These are phyloP conservation scores for Trichoderma semiorbis DNA, from an alignment of 2,329 filamentous ascomycete species.

Conservation along the genomic window DNA sequence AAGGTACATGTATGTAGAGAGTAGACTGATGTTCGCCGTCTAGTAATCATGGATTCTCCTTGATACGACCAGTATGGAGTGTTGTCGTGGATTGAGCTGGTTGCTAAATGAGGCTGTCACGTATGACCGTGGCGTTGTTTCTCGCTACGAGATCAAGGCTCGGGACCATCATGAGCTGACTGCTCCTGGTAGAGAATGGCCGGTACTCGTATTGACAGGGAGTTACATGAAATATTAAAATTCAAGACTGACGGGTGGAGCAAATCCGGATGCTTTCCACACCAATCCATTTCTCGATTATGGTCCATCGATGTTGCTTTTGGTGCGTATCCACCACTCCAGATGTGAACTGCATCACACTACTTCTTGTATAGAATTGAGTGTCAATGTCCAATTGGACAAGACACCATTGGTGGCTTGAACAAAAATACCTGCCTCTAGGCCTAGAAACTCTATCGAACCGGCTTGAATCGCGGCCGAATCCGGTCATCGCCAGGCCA, in stretches of 20 bases:
- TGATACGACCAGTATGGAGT: background rate
- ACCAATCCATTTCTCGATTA: background rate
- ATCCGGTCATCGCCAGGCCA: background rate
- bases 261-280: background rate
- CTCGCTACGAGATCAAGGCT: background rate
- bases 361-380: background rate
- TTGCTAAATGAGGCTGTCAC: background rate
- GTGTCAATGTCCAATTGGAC: background rate
- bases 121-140: background rate
- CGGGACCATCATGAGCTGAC: background rate
- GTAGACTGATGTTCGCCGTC: background rate
- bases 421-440: background rate
- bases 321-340: background rate
- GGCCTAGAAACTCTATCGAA: background rate
- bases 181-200: background rate
- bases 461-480: background rate
- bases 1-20: background rate
- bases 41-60: background rate
- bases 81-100: background rate
- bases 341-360: background rate
- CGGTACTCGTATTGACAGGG: background rate
- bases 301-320: background rate
- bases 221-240: background rate
- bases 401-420: background rate
- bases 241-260: background rate